Percentiles rank a stretch among this genome's conserved stretches.
Conservation (phyloP, 179 eudicot species). For the Silene vulgaris region DNA sequence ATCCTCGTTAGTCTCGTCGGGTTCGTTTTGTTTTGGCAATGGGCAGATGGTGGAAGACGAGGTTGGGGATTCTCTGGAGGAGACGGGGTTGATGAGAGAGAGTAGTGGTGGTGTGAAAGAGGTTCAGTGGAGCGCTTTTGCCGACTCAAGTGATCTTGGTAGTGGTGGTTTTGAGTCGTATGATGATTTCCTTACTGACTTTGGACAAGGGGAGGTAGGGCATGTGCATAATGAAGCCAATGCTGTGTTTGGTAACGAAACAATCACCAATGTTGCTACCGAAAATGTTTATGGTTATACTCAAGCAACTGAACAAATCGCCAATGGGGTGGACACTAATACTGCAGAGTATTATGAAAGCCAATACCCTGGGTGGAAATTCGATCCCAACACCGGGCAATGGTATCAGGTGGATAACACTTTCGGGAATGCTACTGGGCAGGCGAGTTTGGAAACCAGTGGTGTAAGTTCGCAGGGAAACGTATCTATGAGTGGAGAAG, state of each 20-base stretch:
- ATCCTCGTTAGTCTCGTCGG: slow-evolving; percentile 23
- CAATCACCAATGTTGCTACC: slow-evolving; percentile 17
- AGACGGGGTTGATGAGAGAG: slow-evolving; percentile 29
- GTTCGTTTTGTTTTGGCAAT: slow-evolving; percentile 38
- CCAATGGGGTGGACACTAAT: slow-evolving; percentile 38
- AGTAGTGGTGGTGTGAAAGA: slow-evolving; percentile 56
- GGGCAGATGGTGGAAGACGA: slow-evolving; percentile 32
- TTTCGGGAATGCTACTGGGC: slow-evolving; percentile 33
- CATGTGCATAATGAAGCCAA: slow-evolving; percentile 28
- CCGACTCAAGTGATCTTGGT: slow-evolving; percentile 38
- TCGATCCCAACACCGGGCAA: slow-evolving; percentile 65
- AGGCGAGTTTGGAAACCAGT: slow-evolving; percentile 18
- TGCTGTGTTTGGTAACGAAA: slow-evolving; percentile 30
- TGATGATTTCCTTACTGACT: slow-evolving; percentile 57
- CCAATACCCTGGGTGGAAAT: slow-evolving; percentile 93
- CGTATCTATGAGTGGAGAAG: slow-evolving; percentile 23
- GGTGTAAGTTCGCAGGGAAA: slow-evolving; percentile 32
- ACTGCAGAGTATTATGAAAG: slow-evolving; percentile 60
- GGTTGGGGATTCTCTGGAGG: slow-evolving; percentile 23
- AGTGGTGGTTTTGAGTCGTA: slow-evolving; percentile 54
- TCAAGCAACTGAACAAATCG: slow-evolving; percentile 34
- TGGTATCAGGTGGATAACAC: slow-evolving; percentile 76
- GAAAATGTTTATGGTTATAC: slow-evolving; percentile 28
- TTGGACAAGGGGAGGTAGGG: slow-evolving; percentile 43
- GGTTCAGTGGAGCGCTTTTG: slow-evolving; percentile 76